Base-by-base conservation (phyloP, 768 basidiomycete species). In the Dendrothele bispora region DNA sequence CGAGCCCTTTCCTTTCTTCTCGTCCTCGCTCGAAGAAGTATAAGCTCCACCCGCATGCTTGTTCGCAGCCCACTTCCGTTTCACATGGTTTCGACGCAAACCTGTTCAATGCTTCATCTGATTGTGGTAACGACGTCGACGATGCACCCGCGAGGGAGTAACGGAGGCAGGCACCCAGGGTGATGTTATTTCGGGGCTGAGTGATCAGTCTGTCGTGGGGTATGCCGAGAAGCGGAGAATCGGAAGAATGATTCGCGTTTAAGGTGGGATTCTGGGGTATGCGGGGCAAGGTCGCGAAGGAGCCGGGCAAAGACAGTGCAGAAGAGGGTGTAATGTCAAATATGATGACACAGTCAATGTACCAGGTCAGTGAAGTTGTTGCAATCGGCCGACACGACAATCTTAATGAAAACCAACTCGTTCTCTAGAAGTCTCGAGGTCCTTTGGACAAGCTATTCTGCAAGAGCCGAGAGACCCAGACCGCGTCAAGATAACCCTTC, bases 211-310 rank as follows among this genome's bases (percentile, higher is more conserved):
- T 46, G 66, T 65, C 26, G 68, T 64, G 8, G 72, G 73, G 41
- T 74, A 70, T 71, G 68, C 73, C 14, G 39, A 30, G 20, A 59
- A 56, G 0, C n/a, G n/a, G n/a, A n/a, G n/a, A n/a, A 28, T 53
- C 54, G 2, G 58, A 61, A 17, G 65, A 67, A 43, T 71, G 72
- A 0, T 53, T 70, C 42, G 67, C 70, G 21, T 70, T 74, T 40
- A 66, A 60, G 45, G 68, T 69, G 2, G 61, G 63, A 3, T 68
- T 75, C 52, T 73, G 69, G 72, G 72, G 72, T 1, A n/a, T n/a
- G n/a, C 69, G 60, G 55, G 66, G 67, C 39, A 39, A 40, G 46
- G 12, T 27, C 17, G 39, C 46, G 5, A 30, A 28, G 28, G 20
- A 26, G 18, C 46, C 29, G 6, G 30, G 46, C 11, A 48, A 48